Evolutionary conservation across 371 early-diverging fungal genomes (phyloP), one percentile per base, ranked within the genome.

Genomic region (Actinomortierella wolfii): DNA sequence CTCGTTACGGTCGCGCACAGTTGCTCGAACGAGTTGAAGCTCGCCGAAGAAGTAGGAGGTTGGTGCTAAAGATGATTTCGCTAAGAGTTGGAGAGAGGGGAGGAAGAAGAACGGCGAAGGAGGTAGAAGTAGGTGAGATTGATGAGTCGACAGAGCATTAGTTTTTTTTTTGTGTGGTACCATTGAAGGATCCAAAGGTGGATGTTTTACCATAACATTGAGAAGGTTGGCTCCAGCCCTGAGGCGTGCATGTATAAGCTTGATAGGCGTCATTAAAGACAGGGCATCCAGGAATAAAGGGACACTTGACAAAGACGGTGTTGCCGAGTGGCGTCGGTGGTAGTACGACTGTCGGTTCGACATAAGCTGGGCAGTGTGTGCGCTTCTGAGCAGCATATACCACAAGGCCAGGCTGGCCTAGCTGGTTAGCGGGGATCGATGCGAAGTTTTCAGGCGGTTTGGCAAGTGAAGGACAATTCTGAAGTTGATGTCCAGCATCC

Each of bases 11-110:
- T 68, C 68, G 4, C 68, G 68, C 14, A 25, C 29, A 28, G 44
- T 25, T 8, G 46, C 40, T 11, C 64, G 64, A 14, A 64, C 59
- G 9, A 69, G 44, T 40, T 55, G 48, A 17, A 69, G 26, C 43
- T 69, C 69, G 41, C 69, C 60, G 43, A 59, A 69, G 56, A 69
- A 69, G 52, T 69, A 69, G 11, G 59, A 49, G 20, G 59, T 46
- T 7, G 68, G 69, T 0, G 69, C 63, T 17, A 64, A 45, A 26
- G 39, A 21, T 14, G 47, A 51, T 34, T 56, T 58, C 26, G 43
- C 69, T 69, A 25, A 17, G 15, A 21, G 28, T 8, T 29, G 29
- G 6, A 28, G 47, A 21, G 8, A 45, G 0, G 1, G 6, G 15
- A 42, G 23, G 23, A 47, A 39, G 48, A 40, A 48, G 47, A 28